Evolutionary conservation across 192 early-diverging fungal genomes (phyloP).

Genomic region (Podila verticillata): DNA sequence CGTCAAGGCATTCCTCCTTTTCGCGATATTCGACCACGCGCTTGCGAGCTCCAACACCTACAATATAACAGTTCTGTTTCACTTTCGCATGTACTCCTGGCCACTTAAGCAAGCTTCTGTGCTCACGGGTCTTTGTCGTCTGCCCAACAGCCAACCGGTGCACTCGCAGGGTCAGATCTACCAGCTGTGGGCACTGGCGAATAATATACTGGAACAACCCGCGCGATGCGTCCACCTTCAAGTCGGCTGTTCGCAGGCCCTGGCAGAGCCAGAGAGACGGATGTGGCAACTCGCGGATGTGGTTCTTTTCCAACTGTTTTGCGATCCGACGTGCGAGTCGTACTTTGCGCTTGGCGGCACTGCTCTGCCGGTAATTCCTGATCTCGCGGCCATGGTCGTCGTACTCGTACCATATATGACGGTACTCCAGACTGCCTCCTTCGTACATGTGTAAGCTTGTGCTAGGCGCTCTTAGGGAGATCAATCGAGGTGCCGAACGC

Average conservation of each 20-base stretch:
- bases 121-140: no score
- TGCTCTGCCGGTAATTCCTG: not conserved
- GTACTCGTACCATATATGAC: not conserved
- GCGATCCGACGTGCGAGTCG: not conserved
- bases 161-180: not conserved
- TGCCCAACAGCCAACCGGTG: not conserved
- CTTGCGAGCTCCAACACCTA: no score
- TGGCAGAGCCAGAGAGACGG: not conserved
- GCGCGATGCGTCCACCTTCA: not conserved
- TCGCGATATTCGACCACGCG: no score
- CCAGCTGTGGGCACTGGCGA: not conserved
- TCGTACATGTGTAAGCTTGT: no score
- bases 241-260: not conserved
- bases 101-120: no score
- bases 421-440: not conserved
- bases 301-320: not conserved
- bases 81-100: no score
- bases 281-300: not conserved
- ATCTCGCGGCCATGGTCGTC: not conserved
- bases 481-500: no score
- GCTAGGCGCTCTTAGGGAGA: no score
- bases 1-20: no score
- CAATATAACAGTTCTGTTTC: no score
- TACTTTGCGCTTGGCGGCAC: not conserved
- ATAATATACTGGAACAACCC: not conserved